Conservation (phyloP, 345 rosid genomes). For the Clausena lansium region DNA sequence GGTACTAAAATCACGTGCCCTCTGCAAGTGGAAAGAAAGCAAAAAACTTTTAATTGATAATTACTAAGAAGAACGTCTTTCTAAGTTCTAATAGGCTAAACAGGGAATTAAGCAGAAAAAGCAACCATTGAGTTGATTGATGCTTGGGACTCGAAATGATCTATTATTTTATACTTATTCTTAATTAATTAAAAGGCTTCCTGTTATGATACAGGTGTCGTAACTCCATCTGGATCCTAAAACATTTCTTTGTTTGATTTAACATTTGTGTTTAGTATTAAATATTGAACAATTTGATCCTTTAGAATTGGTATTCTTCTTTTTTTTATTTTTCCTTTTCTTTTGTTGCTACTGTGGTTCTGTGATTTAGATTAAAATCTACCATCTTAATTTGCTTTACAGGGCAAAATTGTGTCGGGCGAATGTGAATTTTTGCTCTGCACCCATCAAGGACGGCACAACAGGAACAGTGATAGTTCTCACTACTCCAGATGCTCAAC, state of each 20-base stretch:
- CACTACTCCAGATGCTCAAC: slow-evolving; percentile 94
- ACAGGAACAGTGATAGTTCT: slow-evolving; percentile 97
- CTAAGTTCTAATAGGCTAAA: background rate
- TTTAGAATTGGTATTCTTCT: background rate
- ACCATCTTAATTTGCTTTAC: slow-evolving; percentile 14
- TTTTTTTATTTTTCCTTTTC: background rate
- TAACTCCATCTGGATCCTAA: background rate
- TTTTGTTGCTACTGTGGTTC: background rate
- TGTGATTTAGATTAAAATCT: background rate
- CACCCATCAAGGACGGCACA: slow-evolving; percentile 82
- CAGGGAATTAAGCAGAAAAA: background rate
- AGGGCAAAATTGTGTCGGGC: slow-evolving; percentile 79
- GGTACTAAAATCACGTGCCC: background rate
- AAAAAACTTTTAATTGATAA: background rate
- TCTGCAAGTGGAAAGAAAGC: background rate
- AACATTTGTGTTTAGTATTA: background rate
- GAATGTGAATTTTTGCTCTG: slow-evolving; percentile 81
- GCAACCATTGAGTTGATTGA: background rate
- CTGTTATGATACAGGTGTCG: background rate
- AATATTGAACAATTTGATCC: background rate
- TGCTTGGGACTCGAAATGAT: background rate
- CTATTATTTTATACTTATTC: background rate
- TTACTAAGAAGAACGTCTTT: background rate
- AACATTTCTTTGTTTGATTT: background rate
- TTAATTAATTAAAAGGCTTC: background rate